Conservation (phyloP, 495 filamentous ascomycete species). For the Neurospora terricola region DNA sequence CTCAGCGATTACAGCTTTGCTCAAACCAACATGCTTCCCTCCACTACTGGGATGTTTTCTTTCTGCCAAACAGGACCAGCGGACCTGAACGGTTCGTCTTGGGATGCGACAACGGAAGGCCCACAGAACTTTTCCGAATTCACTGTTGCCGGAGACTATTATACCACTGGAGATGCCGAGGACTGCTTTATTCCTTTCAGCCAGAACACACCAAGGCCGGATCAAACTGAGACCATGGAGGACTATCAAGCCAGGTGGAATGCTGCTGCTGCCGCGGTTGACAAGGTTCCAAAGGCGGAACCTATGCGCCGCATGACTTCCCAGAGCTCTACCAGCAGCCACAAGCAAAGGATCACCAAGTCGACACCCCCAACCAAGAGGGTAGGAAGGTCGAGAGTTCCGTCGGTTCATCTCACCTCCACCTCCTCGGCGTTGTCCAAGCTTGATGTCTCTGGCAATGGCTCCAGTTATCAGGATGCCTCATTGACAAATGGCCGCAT, state of each 20-base stretch:
- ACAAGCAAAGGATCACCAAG: conserved; percentile 38
- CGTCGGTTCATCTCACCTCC: conserved; percentile 30
- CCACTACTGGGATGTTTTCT: conserved; percentile 40
- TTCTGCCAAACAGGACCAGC: conserved; percentile 45
- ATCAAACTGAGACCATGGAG: conserved; percentile 35
- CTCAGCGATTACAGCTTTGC: conserved; percentile 42
- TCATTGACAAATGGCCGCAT: conserved; percentile 22
- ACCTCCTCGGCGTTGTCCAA: conserved; percentile 36
- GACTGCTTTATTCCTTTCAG: conserved; percentile 39
- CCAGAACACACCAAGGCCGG: conserved; percentile 40
- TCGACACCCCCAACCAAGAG: conserved; percentile 27
- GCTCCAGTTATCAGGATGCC: conserved; percentile 24
- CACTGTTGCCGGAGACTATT: conserved; percentile 23
- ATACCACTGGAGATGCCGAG: conserved; percentile 32
- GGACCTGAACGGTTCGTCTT: conserved; percentile 39
- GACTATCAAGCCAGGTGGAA: conserved; percentile 36
- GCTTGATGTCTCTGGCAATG: conserved; percentile 41
- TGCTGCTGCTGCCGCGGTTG: conserved; percentile 21
- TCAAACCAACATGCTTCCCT: conserved; percentile 37
- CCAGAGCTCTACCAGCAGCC: conserved; percentile 36
- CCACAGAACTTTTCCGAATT: conserved; percentile 42
- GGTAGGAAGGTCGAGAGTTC: conserved; percentile 30
- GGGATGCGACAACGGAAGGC: conserved; percentile 42
- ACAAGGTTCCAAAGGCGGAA: conserved; percentile 29
- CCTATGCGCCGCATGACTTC: conserved; percentile 40